These are phyloP conservation scores for Sphagnum tenellum DNA, from an alignment of 225 moss, liverwort and hornwort genomes.

Conservation along the genomic window DNA sequence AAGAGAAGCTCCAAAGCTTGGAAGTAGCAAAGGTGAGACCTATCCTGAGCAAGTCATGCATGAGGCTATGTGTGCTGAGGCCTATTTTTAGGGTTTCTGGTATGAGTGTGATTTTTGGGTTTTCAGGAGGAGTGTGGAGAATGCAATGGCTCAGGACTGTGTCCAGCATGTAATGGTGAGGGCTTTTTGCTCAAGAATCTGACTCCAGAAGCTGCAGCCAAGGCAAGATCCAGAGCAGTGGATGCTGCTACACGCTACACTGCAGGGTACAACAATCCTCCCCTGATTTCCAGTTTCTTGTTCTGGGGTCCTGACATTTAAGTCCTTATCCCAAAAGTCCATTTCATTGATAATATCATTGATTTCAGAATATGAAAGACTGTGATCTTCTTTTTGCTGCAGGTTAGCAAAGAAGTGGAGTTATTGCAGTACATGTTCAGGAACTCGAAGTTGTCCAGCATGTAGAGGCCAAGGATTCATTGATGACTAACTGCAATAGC, in stretches of 20 bases:
- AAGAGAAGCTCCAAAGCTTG: constrained; percentile 25
- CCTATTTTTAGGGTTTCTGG: background rate
- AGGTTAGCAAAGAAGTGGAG: constrained; percentile 60
- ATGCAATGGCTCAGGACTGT: constrained; percentile 88
- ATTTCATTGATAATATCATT: background rate
- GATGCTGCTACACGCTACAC: constrained; percentile 98
- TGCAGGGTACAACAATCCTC: constrained; percentile 46
- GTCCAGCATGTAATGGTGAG: constrained; percentile 77
- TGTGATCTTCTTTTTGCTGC: constrained; percentile 5
- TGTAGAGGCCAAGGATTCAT: constrained; percentile 50
- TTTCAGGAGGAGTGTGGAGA: constrained; percentile 61
- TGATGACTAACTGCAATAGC: background rate
- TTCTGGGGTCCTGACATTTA: background rate
- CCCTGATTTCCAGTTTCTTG: too few species aligned
- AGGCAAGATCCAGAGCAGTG: constrained; percentile 65
- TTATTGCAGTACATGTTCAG: constrained; percentile 47
- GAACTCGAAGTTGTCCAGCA: constrained; percentile 39
- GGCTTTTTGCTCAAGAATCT: constrained; percentile 68
- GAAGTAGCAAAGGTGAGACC: constrained; percentile 12
- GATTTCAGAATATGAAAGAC: background rate
- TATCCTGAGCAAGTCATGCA: background rate
- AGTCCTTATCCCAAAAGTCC: background rate
- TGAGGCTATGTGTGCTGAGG: background rate
- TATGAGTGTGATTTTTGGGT: background rate
- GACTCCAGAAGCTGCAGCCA: constrained; percentile 68